Base-by-base conservation (phyloP, 2,329 filamentous ascomycete species). In the Coleophoma cylindrospora region DNA sequence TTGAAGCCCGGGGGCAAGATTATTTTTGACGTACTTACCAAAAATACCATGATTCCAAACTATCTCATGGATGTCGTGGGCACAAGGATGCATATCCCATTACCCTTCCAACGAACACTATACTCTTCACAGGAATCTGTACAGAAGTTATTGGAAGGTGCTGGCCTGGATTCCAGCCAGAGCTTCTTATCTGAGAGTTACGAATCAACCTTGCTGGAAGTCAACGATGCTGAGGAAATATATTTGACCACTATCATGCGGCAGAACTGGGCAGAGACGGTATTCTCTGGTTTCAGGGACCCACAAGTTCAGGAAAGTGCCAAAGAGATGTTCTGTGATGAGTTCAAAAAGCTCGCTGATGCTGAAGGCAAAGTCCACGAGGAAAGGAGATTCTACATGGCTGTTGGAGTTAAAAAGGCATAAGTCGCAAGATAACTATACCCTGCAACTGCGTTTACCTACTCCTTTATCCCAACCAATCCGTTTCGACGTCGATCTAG, bases 1-100 rank as follows among this genome's bases (percentile, higher is more conserved):
- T 45, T 60, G 22, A 60, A 56, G 34, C 38, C 34, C 9, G 54
- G 49, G 22, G 54, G 50, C 5, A 49, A 40, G 41, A 34, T 56
- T 33, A 56, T 59, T 12, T 51, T 54, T 34, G 50, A 58, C 47
- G 48, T 52, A 10, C 47, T 44, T 10, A 51, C 52, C 15, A 14
- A 33, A 9, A 50, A 54, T 34, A 58, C 47, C 19, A 38, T 52
- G 45, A 36, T 60, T 9, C 36, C 19, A 12, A 37, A 38, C 14
- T 40, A 46, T n/a, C 19, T 54, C 7, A 34, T 56, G 13, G 50
- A 55, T 19, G 40, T 43, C 9, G 48, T 55, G 22, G 51, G 47
- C 4, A 27, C 50, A 17, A 34, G 53, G 32, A 15, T 57, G 22
- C 21, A 44, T 3, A 34, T 54, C 32, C 14, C 37, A n/a, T 15